A percentile compares a stretch with the other conserved stretches of the same genome.
These are phyloP conservation scores for Pseudopithomyces maydicus DNA, from an alignment of 2,329 filamentous ascomycete species.

Conservation along the genomic window DNA sequence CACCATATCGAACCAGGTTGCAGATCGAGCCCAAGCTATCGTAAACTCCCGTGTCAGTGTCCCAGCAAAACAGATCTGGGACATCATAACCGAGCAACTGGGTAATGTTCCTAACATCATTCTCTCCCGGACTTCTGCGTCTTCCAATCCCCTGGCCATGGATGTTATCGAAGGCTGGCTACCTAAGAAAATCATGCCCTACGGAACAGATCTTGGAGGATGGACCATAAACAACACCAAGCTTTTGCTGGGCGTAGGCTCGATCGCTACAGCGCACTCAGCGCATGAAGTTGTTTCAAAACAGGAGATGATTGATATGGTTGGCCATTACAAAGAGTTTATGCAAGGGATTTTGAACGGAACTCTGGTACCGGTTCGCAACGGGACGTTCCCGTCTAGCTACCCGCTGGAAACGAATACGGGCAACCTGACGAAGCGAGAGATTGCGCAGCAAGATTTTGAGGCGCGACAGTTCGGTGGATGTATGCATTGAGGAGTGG, in stretches of 20 bases:
- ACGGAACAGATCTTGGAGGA: not conserved
- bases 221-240: slow-evolving; percentile 5
- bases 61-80: slow-evolving; percentile 3
- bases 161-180: slow-evolving; percentile 4
- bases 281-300: slow-evolving; percentile 5
- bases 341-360: slow-evolving; percentile 1
- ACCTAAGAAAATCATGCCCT: slow-evolving; percentile 3
- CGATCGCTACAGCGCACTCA: slow-evolving; percentile 4
- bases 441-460: not conserved
- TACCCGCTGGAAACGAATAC: slow-evolving; percentile 1
- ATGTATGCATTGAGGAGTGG: not conserved
- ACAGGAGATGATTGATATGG: slow-evolving; percentile 7
- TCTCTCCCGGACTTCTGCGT: not conserved
- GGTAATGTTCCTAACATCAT: not conserved
- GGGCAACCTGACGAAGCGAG: slow-evolving; percentile 1
- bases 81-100: slow-evolving; percentile 2
- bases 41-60: slow-evolving; percentile 1
- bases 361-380: not conserved
- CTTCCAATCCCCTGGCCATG: slow-evolving; percentile 3
- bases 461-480: not conserved
- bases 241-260: not conserved
- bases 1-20: slow-evolving; percentile 3
- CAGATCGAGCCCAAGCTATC: not conserved
- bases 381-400: slow-evolving; percentile 1
- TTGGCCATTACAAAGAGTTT: slow-evolving; percentile 5